Evolutionary conservation across 495 filamentous ascomycete species (phyloP), one percentile per base, ranked within the genome.

Genomic region (Immersiella caudata): DNA sequence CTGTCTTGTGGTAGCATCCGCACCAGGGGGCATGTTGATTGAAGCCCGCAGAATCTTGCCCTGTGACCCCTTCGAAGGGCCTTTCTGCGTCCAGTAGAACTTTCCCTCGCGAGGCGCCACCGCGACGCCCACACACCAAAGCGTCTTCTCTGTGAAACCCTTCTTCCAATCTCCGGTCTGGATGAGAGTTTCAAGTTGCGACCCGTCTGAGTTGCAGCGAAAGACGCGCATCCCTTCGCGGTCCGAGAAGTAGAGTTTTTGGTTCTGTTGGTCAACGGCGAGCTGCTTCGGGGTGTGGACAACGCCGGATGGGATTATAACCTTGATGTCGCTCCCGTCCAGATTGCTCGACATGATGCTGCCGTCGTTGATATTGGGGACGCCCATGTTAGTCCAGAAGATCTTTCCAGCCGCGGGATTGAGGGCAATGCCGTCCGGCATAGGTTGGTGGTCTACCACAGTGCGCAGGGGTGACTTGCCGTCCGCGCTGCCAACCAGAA

Each of bases 31-130:
- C 16, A 86, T 70, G 1, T 73, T 68, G 20, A 77, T 72, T 11
- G 66, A 68, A 0, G 81, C 80, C 22, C 80, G 70, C 72, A 84
- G 83, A 33, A 87, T 84, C 21, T 76, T 74, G 0, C 86, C 84
- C 33, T 77, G 71, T 0, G 67, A 69, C 1, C 70, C 78, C 64
- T 87, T 87, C 24, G 76, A 77, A 6, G 75, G 78, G 0, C 85
- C 86, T 70, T 87, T 87, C 64, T 87, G 86, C 0, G 84, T 83
- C 85, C 85, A 87, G 73, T 85, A 87, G n/a, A 88, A 60, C 26
- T 81, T 71, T 1, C 76, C 77, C 8, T 68, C 72, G 1, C 68
- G 58, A 0, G 61, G 64, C 50, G 80, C 78, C 36, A 88, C 60
- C 0, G 79, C 71, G 33, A 88, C 78, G 0, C 86, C 85, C 6